Evolutionary conservation across 805 yeast species (phyloP).

Genomic region (Candida gorgasii): DNA sequence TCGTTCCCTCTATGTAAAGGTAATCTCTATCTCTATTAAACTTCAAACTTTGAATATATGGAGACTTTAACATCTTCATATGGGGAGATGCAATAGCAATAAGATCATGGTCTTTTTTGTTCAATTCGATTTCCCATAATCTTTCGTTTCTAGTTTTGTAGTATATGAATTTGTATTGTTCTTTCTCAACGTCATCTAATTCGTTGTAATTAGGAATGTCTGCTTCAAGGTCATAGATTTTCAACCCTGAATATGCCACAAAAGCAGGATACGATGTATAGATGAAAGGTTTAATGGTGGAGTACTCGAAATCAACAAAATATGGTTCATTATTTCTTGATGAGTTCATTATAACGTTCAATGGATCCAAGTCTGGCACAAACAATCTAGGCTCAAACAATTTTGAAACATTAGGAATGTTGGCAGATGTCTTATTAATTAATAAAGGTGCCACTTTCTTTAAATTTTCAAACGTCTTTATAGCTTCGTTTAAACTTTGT

Average conservation of each 20-base stretch:
- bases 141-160: slow-evolving; percentile 89
- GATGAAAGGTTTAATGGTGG: slow-evolving; percentile 78
- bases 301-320: slow-evolving; percentile 81
- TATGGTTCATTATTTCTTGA: slow-evolving; percentile 39
- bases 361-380: slow-evolving; percentile 87
- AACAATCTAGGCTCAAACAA: slow-evolving; percentile 71
- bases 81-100: slow-evolving; percentile 86
- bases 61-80: slow-evolving; percentile 66
- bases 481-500: slow-evolving; percentile 47
- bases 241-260: slow-evolving; percentile 85
- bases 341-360: slow-evolving; percentile 66
- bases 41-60: slow-evolving; percentile 62
- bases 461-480: slow-evolving; percentile 63
- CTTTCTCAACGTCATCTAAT: slow-evolving; percentile 70
- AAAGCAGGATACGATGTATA: slow-evolving; percentile 80
- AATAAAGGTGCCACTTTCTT: slow-evolving; percentile 56
- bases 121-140: slow-evolving; percentile 79
- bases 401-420: slow-evolving; percentile 62
- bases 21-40: slow-evolving; percentile 58
- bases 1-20: slow-evolving; percentile 63
- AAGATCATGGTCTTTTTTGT: slow-evolving; percentile 61
- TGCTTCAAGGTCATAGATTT: slow-evolving; percentile 70
- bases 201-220: slow-evolving; percentile 72
- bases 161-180: slow-evolving; percentile 82
- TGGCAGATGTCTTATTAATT: slow-evolving; percentile 52